Evolutionary conservation across 2,329 filamentous ascomycete species (phyloP).

Genomic region (Neonectria ditissima): DNA sequence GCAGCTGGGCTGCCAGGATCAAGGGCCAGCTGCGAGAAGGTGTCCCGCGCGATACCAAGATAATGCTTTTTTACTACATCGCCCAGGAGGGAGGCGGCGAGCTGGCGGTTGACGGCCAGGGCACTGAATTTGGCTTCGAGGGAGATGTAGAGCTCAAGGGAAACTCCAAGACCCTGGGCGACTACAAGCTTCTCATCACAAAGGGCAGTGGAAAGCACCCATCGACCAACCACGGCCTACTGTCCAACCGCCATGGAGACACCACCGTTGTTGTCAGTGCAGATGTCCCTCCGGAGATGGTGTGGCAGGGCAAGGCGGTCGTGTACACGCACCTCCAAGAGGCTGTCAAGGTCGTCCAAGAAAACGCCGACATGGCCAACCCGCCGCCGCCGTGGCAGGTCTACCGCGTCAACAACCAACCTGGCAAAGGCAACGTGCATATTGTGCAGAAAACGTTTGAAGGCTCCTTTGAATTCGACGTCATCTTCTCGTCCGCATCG

Average conservation of each 20-base stretch:
- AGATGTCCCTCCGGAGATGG: slow-evolving; percentile 71
- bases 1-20: slow-evolving; percentile 91
- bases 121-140: slow-evolving; percentile 63
- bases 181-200: slow-evolving; percentile 83
- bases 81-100: slow-evolving; percentile 79
- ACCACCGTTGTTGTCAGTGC: slow-evolving; percentile 81
- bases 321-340: slow-evolving; percentile 67
- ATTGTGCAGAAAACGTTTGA: slow-evolving; percentile 92
- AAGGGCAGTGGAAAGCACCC: slow-evolving; percentile 73
- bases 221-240: slow-evolving; percentile 73
- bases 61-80: slow-evolving; percentile 84
- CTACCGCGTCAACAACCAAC: slow-evolving; percentile 80
- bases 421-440: slow-evolving; percentile 82
- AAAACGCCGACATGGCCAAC: slow-evolving; percentile 66
- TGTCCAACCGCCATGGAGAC: slow-evolving; percentile 77
- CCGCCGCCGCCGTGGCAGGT: slow-evolving; percentile 88
- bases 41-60: slow-evolving; percentile 75
- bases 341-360: slow-evolving; percentile 61
- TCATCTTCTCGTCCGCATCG: slow-evolving; percentile 87
- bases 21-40: slow-evolving; percentile 82
- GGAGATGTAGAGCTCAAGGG: slow-evolving; percentile 78
- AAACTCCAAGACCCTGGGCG: slow-evolving; percentile 76
- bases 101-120: slow-evolving; percentile 68
- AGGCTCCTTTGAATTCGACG: slow-evolving; percentile 91
- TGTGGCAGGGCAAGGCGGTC: slow-evolving; percentile 87